phyloP scores from a whole-genome alignment of 2,329 filamentous ascomycete genomes.

The Hypoxylon sp. region DNA sequence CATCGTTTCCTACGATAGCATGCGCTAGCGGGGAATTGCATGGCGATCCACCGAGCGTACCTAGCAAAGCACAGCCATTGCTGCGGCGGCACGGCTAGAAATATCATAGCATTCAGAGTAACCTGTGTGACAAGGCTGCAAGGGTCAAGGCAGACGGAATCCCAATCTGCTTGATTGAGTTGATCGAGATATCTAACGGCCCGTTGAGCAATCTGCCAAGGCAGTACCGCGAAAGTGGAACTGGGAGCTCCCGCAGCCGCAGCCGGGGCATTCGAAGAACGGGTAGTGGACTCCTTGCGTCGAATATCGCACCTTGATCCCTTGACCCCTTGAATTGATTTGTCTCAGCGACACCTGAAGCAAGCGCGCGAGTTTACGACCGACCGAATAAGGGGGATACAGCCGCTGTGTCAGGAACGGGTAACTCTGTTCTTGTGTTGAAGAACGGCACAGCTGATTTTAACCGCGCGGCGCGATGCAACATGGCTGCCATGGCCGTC shows the following conservation, averaged over 20 bases:
- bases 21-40: constrained; percentile 34
- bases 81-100: constrained; percentile 32
- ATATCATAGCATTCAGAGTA: background rate
- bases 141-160: constrained; percentile 22
- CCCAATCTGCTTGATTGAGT: background rate
- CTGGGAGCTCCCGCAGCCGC: constrained; percentile 9
- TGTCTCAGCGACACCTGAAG: constrained; percentile 24
- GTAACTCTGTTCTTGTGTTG: constrained; percentile 12
- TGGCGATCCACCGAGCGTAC: constrained; percentile 28
- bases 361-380: constrained; percentile 8
- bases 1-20: constrained; percentile 31
- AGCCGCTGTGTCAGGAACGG: constrained; percentile 14
- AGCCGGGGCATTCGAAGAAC: constrained; percentile 10
- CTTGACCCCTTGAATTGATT: too few relatives aligned
- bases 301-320: too few relatives aligned
- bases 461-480: constrained; percentile 37
- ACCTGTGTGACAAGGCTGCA: constrained; percentile 25
- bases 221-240: constrained; percentile 4
- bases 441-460: constrained; percentile 32
- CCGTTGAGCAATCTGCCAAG: constrained; percentile 10
- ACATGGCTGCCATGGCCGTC: constrained; percentile 27
- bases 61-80: constrained; percentile 39
- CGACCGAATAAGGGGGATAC: constrained; percentile 5
- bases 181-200: constrained; percentile 1
- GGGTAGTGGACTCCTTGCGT: constrained; percentile 22